A percentile compares a stretch with the other conserved stretches of the same genome.
Conservation (phyloP, 2,329 filamentous ascomycete species). For the Phoma sp. region DNA sequence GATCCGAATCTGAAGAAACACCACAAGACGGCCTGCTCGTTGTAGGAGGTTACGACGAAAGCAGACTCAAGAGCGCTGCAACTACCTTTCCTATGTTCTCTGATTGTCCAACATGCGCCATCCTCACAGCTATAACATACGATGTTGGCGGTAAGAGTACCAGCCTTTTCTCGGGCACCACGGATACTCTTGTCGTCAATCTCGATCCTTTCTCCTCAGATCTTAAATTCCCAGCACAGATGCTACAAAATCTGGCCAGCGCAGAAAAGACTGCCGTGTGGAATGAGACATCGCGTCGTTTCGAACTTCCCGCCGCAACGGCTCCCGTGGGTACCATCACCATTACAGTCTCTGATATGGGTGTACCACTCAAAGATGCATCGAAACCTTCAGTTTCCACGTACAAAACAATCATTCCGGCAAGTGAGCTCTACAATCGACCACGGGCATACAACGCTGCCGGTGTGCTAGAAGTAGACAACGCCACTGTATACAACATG, state of each 20-base stretch:
- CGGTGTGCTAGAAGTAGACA: conserved; percentile 21
- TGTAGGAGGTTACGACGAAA: conserved; percentile 25
- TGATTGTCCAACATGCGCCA: conserved; percentile 26
- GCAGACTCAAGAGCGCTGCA: conserved; percentile 18
- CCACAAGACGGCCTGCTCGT: conserved; percentile 26
- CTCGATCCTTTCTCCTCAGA: conserved; percentile 25
- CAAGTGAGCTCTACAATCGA: conserved; percentile 21
- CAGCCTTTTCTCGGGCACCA: conserved; percentile 15
- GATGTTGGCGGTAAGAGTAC: conserved; percentile 23
- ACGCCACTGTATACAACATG: conserved; percentile 25
- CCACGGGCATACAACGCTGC: conserved; percentile 23
- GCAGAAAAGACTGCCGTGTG: conserved; percentile 24
- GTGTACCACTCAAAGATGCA: conserved; percentile 18
- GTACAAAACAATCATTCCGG: conserved; percentile 25
- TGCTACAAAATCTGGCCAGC: conserved; percentile 21
- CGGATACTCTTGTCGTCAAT: conserved; percentile 21
- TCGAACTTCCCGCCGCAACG: conserved; percentile 21
- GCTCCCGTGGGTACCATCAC: conserved; percentile 24
- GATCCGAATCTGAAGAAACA: conserved; percentile 24
- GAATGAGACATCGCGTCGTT: conserved; percentile 23
- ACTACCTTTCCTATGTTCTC: conserved; percentile 28
- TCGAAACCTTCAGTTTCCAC: conserved; percentile 24
- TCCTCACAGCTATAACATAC: conserved; percentile 28
- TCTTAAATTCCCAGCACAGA: conserved; percentile 15
- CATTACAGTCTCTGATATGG: conserved; percentile 23